Conservation (phyloP, 192 early-diverging fungal species). For the Backusella liffmaniae region DNA sequence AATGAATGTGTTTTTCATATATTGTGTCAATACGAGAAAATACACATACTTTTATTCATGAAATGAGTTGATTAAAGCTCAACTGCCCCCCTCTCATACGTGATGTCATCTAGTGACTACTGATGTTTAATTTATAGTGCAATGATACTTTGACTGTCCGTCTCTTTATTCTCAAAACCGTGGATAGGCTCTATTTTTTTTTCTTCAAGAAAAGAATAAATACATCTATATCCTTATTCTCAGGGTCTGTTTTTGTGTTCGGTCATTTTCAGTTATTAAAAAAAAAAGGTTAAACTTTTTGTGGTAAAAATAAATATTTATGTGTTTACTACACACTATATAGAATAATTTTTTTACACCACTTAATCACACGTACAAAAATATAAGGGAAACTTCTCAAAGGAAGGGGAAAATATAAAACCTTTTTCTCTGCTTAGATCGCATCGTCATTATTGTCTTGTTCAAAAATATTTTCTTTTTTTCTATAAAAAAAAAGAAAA, state of each 20-base stretch:
- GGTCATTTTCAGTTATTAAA: background rate
- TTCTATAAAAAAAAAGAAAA: background rate
- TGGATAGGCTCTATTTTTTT: background rate
- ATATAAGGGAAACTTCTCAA: background rate
- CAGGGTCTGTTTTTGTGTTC: background rate
- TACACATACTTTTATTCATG: background rate
- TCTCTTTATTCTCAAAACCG: background rate
- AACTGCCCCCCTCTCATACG: background rate
- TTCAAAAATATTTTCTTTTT: background rate
- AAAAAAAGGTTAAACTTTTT: background rate
- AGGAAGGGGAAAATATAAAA: background rate
- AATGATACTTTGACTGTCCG: background rate
- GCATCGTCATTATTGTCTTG: background rate
- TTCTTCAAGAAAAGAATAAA: background rate
- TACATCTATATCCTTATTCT: background rate
- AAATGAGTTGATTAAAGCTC: background rate
- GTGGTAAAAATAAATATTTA: background rate
- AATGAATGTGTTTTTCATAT: background rate
- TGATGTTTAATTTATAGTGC: background rate
- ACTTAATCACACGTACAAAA: background rate
- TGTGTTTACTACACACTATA: background rate
- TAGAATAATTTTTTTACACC: background rate
- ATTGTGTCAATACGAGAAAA: background rate
- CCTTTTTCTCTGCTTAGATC: background rate
- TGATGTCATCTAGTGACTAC: background rate